Evolutionary conservation across 225 moss, liverwort and hornwort species (phyloP), one percentile per base, ranked within the genome.

Genomic region (Marchantia polymorpha): DNA sequence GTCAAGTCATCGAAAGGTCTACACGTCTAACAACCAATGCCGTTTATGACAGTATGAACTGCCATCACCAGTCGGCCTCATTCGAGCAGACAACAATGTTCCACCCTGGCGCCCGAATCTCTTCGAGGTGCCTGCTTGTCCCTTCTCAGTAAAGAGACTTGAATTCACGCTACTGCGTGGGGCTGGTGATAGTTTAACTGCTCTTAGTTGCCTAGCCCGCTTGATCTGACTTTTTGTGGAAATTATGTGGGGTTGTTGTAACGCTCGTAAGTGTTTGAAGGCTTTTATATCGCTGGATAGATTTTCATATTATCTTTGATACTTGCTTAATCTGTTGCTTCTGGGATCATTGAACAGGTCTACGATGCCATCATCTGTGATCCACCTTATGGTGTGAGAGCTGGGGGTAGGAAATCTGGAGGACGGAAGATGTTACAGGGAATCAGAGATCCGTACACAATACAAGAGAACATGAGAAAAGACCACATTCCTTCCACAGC

Each of bases 341-440:
- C 39, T 39, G 39, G 39, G 39, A 12, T 23, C 8, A 22, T 14
- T 7, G 75, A 64, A n/a, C 88, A 99, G 99, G 86, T 99, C 1
- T 93, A 93, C 74, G 93, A 99, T 83, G 99, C 94, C 13, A 92
- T 99, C 77, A 91, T 99, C 61, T 99, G 95, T 81, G 99, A 99
- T 83, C 99, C 95, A 72, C 99, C 99, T 0, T 99, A 99, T 78
- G 99, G 99, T 54, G 89, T 99, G 22, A 92, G 99, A 77, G 99
- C 99, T 8, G 99, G 95, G 16, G 99, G 99, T 14, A 90, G 99
- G 10, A 99, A 99, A 81, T 99, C 99, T 17, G 99, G 99, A 75
- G 99, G 99, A 4, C 88, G 99, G 77, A 99, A 93, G 87, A 86
- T 99, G 89, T 83, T 99, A 16, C 92, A 95, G 17, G 93, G 94